Conservation (phyloP, 306 rosid genomes). For the Malus domestica region DNA sequence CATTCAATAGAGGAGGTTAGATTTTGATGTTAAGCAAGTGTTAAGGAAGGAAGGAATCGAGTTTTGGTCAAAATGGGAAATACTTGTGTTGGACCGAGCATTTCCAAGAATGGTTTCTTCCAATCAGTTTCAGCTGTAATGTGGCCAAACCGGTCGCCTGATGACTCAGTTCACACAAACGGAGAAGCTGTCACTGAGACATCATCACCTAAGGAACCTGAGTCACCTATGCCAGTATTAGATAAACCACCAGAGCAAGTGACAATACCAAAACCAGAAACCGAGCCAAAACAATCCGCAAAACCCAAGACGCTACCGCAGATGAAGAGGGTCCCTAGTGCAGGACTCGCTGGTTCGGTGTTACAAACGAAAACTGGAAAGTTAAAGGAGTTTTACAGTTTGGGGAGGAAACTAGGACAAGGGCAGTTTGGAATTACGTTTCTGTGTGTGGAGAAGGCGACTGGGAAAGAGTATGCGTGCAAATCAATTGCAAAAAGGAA, state of each 20-base stretch:
- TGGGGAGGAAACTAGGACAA: conserved; percentile 84
- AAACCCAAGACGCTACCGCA: conserved; percentile 39
- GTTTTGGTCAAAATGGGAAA: conserved; percentile 68
- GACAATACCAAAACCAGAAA: conserved; percentile 53
- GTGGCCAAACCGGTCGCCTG: conserved; percentile 65
- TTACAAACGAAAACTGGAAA: conserved; percentile 66
- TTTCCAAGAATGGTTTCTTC: conserved; percentile 69
- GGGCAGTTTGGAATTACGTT: conserved; percentile 88
- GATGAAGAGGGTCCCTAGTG: conserved; percentile 82
- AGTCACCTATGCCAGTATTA: conserved; percentile 66
- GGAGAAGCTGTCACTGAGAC: conserved; percentile 40
- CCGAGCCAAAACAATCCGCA: conserved; percentile 24
- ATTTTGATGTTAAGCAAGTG: conserved; percentile 24
- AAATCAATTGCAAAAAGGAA: conserved; percentile 96
- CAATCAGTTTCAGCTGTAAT: conserved; percentile 91
- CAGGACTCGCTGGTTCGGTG: conserved; percentile 78
- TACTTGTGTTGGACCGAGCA: conserved; percentile 88
- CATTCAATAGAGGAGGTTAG: conserved; percentile 8
- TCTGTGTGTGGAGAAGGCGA: conserved; percentile 74
- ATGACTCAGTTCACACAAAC: conserved; percentile 48
- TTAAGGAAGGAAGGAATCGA: conserved; percentile 9
- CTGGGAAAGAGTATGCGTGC: conserved; percentile 76
- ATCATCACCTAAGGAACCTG: conserved; percentile 34
- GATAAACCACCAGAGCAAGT: conserved; percentile 84
- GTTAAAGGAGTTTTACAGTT: conserved; percentile 57